These are phyloP conservation scores for Dactylellina leptospora DNA, from an alignment of 2,329 filamentous ascomycete species.

Conservation along the genomic window DNA sequence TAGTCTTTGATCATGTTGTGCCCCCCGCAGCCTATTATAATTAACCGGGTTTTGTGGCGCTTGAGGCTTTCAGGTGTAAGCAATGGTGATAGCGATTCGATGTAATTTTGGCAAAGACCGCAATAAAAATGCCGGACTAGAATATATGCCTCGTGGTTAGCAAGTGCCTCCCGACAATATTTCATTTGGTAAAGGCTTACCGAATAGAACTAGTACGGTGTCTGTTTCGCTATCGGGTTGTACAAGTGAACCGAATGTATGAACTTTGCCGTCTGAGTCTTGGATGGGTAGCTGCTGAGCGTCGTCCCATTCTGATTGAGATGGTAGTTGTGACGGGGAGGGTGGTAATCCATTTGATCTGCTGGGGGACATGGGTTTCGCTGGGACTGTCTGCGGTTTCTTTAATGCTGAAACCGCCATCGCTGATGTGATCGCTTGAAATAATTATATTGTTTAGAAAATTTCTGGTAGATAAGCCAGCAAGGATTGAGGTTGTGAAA, in stretches of 20 bases:
- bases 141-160: too few relatives aligned
- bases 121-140: conserved; percentile 46
- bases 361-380: conserved; percentile 34
- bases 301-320: conserved; percentile 36
- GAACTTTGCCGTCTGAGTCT: conserved; percentile 27
- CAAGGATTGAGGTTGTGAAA: neutral
- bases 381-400: conserved; percentile 6
- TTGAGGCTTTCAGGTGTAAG: conserved; percentile 42
- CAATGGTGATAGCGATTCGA: conserved; percentile 44
- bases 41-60: conserved; percentile 36
- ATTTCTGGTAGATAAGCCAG: neutral
- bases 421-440: neutral
- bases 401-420: conserved; percentile 24
- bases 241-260: conserved; percentile 38
- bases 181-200: too few relatives aligned
- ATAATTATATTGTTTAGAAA: conserved; percentile 4
- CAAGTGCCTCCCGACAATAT: too few relatives aligned
- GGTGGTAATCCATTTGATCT: conserved; percentile 38
- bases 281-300: conserved; percentile 31
- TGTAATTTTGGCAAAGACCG: conserved; percentile 48
- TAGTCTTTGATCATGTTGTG: conserved; percentile 41
- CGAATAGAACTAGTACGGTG: conserved; percentile 42
- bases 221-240: conserved; percentile 34
- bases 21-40: conserved; percentile 50
- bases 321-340: conserved; percentile 45